Conservation (phyloP, 805 yeast species). For the Candida methanosorbosa region DNA sequence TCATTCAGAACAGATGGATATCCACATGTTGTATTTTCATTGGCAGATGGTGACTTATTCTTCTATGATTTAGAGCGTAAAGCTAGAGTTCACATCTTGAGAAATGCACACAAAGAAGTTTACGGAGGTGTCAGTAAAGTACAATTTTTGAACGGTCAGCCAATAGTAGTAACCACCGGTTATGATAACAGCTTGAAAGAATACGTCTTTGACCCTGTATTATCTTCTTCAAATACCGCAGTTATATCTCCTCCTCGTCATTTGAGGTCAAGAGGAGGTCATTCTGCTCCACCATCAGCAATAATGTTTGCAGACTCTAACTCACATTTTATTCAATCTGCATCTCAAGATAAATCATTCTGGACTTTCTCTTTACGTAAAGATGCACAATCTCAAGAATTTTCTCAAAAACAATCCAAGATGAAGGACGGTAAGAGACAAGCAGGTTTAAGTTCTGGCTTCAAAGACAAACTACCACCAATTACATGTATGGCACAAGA, state of each 20-base stretch:
- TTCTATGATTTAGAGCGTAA: constrained; percentile 75
- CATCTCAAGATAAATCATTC: constrained; percentile 76
- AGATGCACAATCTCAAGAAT: constrained; percentile 92
- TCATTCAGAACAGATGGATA: constrained; percentile 91
- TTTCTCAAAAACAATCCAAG: constrained; percentile 63
- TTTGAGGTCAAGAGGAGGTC: constrained; percentile 95
- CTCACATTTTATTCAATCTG: constrained; percentile 79
- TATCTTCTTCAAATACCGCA: constrained; percentile 52
- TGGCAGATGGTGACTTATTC: constrained; percentile 71
- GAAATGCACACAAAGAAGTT: constrained; percentile 62
- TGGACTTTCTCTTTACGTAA: constrained; percentile 92
- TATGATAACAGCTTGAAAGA: constrained; percentile 87
- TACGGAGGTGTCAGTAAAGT: constrained; percentile 74
- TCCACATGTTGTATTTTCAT: constrained; percentile 73
- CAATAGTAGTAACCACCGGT: constrained; percentile 82
- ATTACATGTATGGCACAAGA: constrained; percentile 63
- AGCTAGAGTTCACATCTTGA: constrained; percentile 66
- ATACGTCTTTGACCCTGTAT: constrained; percentile 86
- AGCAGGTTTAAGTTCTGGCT: constrained; percentile 45
- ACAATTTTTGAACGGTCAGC: constrained; percentile 81
- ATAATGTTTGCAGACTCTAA: constrained; percentile 65
- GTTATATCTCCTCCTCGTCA: constrained; percentile 85
- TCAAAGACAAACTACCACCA: constrained; percentile 71
- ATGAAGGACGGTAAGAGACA: constrained; percentile 36
- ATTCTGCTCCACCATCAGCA: constrained; percentile 77